Base-by-base conservation (phyloP, 1,139 yeast genomes). In the Blastobotrys niveus region DNA sequence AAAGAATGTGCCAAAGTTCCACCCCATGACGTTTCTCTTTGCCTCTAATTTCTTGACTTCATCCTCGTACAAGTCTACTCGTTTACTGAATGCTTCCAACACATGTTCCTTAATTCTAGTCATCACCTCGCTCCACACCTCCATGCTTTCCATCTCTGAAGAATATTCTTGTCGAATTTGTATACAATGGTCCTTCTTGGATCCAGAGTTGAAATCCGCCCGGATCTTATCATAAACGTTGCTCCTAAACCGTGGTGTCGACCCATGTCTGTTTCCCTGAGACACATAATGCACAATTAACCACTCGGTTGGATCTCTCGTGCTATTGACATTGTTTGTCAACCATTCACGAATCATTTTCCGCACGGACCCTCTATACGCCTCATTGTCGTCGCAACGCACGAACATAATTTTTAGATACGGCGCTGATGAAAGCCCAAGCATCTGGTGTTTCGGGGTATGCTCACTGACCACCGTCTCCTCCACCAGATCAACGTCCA, bases 281-380 rank as follows among this genome's bases (percentile, higher is more conserved):
- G 83, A 78, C 2, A 72, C 61, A 55, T 74, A 78, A 46, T 78
- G 71, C 0, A 86, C 64, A 15, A 87, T 72, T 52, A 77, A 68
- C 84, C 91, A 83, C 48, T 82, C 85, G 8, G 79, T 65, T 1
- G 74, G 72, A 30, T 75, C 74, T 48, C 68, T 65, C 34, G 57
- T 63, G 35, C 57, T 64, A 45, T 60, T 67, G 38, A 82, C 76
- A 34, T 52, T 56, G 41, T 73, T 65, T 15, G 72, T 65, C 29
- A 85, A 68, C 98, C 98, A 91, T 57, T 84, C 94, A 44, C 74
- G 72, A 25, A 89, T 76, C 55, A 87, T 70, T 1, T 94, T 94
- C 39, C 98, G 73, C 0, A 82, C 88, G 54, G 82, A 84, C 1
- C 82, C 66, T 52, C 94, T 72, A 62, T 91, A 91, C 1, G 77